Conservation (phyloP, 2,329 filamentous ascomycete species). For the Colletotrichum tofieldiae region DNA sequence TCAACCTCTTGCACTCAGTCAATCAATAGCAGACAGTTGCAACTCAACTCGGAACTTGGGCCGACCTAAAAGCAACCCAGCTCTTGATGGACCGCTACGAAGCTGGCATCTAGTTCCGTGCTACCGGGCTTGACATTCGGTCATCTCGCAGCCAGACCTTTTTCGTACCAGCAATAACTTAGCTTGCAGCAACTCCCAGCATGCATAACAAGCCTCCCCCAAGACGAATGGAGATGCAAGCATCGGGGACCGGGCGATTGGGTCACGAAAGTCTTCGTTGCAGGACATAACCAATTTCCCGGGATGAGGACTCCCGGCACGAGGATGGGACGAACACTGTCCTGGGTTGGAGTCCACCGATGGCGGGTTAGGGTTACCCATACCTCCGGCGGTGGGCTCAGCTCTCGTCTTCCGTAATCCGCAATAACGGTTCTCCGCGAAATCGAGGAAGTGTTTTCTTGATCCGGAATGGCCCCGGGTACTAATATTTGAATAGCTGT, state of each 20-base stretch:
- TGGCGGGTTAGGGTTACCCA: constrained; percentile 26
- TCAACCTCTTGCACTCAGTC: constrained; percentile 1
- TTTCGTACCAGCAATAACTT: neutral
- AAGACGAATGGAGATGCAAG: neutral
- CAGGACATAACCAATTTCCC: constrained; percentile 36
- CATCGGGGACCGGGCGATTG: constrained; percentile 13
- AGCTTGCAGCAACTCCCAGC: constrained; percentile 14
- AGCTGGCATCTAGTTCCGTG: neutral
- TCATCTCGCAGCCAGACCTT: neutral
- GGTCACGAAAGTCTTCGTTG: constrained; percentile 14
- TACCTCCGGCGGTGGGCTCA: constrained; percentile 18
- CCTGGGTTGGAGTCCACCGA: constrained; percentile 1
- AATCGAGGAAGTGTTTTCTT: neutral
- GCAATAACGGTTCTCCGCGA: constrained; percentile 24
- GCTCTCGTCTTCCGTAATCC: constrained; percentile 24
- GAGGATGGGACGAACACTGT: constrained; percentile 36
- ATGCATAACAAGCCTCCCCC: constrained; percentile 16
- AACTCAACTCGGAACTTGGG: neutral
- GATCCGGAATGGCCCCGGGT: neutral
- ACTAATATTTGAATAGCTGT: neutral
- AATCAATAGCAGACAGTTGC: constrained; percentile 1
- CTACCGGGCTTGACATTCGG: neutral
- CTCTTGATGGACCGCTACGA: neutral
- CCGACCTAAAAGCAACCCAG: neutral
- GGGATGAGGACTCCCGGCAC: constrained; percentile 26